phyloP scores from a whole-genome alignment of 192 early-diverging fungal genomes.

The Backusella westeae region DNA sequence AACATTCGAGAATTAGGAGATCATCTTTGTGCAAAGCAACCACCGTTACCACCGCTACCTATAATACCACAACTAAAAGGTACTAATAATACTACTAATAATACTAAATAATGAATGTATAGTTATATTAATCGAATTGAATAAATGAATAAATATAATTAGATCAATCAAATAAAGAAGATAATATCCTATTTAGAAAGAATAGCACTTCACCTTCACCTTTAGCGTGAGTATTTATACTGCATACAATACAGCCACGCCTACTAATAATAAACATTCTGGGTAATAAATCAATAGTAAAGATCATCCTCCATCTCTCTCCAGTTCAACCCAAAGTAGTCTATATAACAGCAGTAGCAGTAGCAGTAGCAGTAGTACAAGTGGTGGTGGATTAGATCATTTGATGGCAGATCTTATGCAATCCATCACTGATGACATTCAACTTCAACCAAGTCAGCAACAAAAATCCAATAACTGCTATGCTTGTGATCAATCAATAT shows the following conservation, averaged over 20 bases:
- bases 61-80: conserved; percentile 17
- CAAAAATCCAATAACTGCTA: neutral
- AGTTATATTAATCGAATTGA: neutral
- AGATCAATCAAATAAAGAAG: conserved; percentile 2
- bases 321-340: neutral
- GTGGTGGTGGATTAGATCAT: conserved; percentile 24
- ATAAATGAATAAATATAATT: neutral
- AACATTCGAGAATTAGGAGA: conserved; percentile 48
- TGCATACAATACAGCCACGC: neutral
- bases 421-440: conserved; percentile 23
- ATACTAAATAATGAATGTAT: neutral
- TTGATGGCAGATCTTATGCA: conserved; percentile 32
- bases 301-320: neutral
- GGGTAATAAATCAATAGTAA: neutral
- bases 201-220: neutral
- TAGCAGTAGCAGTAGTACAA: neutral
- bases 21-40: conserved; percentile 51
- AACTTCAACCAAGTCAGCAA: neutral
- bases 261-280: neutral
- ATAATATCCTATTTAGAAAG: neutral
- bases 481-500: neutral
- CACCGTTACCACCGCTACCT: conserved; percentile 40
- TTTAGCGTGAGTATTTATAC: neutral
- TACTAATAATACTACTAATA: neutral
- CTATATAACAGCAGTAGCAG: neutral